Conservation (phyloP, 2,329 filamentous ascomycete genomes). For the Neurospora sp. region DNA sequence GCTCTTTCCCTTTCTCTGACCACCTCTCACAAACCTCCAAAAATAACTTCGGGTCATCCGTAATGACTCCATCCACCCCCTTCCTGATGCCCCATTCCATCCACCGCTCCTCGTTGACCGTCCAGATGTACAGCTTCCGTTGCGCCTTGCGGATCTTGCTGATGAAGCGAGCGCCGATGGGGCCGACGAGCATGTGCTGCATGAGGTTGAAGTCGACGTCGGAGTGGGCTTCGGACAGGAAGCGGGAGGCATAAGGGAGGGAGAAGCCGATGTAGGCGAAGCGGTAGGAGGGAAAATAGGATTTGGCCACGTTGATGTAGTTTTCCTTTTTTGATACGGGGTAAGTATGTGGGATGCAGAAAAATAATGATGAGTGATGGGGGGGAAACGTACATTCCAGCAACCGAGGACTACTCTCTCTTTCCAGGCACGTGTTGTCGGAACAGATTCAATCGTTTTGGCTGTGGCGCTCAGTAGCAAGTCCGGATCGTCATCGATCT, state of each 20-base stretch:
- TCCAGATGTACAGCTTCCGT: constrained; percentile 69
- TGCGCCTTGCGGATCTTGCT: constrained; percentile 43
- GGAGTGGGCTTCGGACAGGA: constrained; percentile 45
- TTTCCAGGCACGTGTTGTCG: constrained; percentile 50
- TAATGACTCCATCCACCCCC: constrained; percentile 69
- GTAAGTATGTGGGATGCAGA: not conserved
- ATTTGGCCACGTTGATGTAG: constrained; percentile 54
- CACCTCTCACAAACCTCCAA: constrained; percentile 44
- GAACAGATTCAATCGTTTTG: constrained; percentile 47
- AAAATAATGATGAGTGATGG: not conserved
- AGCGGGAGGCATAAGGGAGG: constrained; percentile 57
- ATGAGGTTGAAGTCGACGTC: constrained; percentile 71
- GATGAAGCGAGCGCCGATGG: constrained; percentile 57
- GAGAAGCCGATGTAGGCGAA: constrained; percentile 61
- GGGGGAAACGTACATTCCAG: constrained; percentile 53
- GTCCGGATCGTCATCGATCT: constrained; percentile 61
- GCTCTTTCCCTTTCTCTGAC: not conserved
- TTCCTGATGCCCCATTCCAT: constrained; percentile 73
- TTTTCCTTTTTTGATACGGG: constrained; percentile 31
- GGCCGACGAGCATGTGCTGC: constrained; percentile 56
- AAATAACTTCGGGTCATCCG: constrained; percentile 67
- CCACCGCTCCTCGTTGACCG: constrained; percentile 65
- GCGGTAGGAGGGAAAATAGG: constrained; percentile 52
- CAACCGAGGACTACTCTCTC: constrained; percentile 68
- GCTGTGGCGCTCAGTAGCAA: constrained; percentile 62